Conservation (phyloP, 2,329 filamentous ascomycete genomes). For the Cryphonectria nitschkei region DNA sequence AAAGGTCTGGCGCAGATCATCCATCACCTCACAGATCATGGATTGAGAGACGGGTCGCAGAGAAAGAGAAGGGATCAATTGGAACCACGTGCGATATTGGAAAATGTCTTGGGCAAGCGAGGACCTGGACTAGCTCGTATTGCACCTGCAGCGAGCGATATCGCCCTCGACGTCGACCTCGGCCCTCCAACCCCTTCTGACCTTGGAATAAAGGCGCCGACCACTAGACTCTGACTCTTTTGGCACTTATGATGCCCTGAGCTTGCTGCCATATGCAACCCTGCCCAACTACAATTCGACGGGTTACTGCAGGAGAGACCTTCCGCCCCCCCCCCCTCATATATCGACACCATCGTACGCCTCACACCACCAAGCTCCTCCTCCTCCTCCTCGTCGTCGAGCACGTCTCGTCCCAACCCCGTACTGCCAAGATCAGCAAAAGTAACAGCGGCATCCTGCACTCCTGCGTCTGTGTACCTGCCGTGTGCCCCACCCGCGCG, state of each 20-base stretch:
- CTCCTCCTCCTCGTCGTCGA: not conserved
- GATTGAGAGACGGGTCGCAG: not conserved
- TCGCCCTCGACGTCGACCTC: conserved; percentile 5
- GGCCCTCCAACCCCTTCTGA: conserved; percentile 15
- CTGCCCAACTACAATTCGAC: conserved; percentile 33
- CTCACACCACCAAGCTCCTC: conserved; percentile 9
- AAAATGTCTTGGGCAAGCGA: not conserved
- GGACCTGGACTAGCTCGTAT: not conserved
- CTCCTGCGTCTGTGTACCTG: conserved; percentile 4
- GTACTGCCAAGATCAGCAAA: conserved; percentile 22
- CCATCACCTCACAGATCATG: not conserved
- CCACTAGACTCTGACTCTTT: conserved; percentile 21
- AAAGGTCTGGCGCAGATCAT: not conserved
- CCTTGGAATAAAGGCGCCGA: conserved; percentile 23
- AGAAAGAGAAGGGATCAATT: not conserved
- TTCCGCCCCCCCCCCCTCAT: conserved; percentile 29
- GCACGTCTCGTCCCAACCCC: conserved; percentile 21
- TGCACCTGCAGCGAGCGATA: conserved; percentile 3
- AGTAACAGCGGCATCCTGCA: not conserved
- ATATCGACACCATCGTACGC: conserved; percentile 31
- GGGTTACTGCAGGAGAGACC: conserved; percentile 38
- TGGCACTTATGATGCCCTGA: conserved; percentile 14
- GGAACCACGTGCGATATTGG: not conserved
- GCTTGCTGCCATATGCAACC: conserved; percentile 30
- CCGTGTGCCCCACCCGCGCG: conserved; percentile 23